A percentile compares a stretch with the other conserved stretches of the same genome.
Evolutionary conservation across 306 rosid species (phyloP).

Genomic region (Trifolium pratense): DNA sequence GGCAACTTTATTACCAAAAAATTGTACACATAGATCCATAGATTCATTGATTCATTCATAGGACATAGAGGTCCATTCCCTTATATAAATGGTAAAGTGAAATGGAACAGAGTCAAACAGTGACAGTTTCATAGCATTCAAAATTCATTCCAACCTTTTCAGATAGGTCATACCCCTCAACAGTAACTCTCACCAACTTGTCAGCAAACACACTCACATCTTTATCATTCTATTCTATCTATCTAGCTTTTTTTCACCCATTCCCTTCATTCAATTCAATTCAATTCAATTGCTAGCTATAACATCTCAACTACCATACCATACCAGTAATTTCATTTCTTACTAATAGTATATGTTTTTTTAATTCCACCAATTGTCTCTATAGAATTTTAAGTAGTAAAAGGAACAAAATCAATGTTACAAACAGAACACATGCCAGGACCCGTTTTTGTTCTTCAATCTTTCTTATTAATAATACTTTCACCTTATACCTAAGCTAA

Average conservation of each 20-base stretch:
- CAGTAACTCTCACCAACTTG: slow-evolving; percentile 45
- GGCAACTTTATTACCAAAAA: slow-evolving; percentile 1
- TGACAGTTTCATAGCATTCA: slow-evolving; percentile 43
- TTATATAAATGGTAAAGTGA: neutral
- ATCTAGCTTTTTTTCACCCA: neutral
- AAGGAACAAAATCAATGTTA: slow-evolving; percentile 36
- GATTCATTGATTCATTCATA: too few relatives aligned
- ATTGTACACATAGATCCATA: neutral
- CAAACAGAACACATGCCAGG: neutral
- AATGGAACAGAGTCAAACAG: slow-evolving; percentile 37
- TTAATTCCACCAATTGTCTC: slow-evolving; percentile 15
- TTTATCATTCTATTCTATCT: too few relatives aligned
- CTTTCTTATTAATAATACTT: too few relatives aligned
- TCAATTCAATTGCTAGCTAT: too few relatives aligned
- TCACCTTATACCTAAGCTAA: too few relatives aligned
- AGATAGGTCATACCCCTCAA: slow-evolving; percentile 27
- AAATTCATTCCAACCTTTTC: slow-evolving; percentile 39
- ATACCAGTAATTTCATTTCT: neutral
- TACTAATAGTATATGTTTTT: too few relatives aligned
- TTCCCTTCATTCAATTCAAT: neutral
- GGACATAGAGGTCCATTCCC: neutral
- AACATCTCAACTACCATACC: neutral
- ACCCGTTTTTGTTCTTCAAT: slow-evolving; percentile 22
- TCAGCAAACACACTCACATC: slow-evolving; percentile 20
- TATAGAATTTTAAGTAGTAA: slow-evolving; percentile 12